Conservation (phyloP, 1,139 yeast genomes). For the Arxiozyma telluris region DNA sequence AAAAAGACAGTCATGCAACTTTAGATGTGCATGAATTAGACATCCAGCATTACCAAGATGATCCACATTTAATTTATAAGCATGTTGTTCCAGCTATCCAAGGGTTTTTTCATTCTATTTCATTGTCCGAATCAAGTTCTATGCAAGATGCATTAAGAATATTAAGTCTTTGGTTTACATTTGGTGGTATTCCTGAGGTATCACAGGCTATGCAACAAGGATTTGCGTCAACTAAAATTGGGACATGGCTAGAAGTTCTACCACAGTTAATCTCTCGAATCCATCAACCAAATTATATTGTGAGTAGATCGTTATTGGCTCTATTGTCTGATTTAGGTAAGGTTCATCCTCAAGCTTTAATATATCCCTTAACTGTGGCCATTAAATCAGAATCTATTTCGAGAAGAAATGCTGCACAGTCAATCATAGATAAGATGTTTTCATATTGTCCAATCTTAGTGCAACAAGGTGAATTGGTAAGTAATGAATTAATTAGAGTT, state of each 20-base stretch:
- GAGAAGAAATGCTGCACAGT: constrained; percentile 84
- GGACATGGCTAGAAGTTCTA: constrained; percentile 89
- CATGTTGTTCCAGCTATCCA: constrained; percentile 92
- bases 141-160: constrained; percentile 87
- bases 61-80: constrained; percentile 48
- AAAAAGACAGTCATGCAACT: constrained; percentile 18
- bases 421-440: constrained; percentile 87
- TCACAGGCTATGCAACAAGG: constrained; percentile 90
- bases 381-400: constrained; percentile 86
- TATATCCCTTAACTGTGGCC: constrained; percentile 92
- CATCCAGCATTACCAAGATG: constrained; percentile 38
- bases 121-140: constrained; percentile 77
- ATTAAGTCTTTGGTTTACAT: constrained; percentile 88
- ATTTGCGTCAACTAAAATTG: constrained; percentile 77
- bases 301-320: constrained; percentile 71
- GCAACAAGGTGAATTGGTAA: constrained; percentile 89
- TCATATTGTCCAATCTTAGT: constrained; percentile 77
- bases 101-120: constrained; percentile 92
- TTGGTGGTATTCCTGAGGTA: constrained; percentile 89
- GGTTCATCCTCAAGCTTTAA: constrained; percentile 94
- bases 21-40: constrained; percentile 16
- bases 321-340: constrained; percentile 81
- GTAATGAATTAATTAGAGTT: constrained; percentile 84
- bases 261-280: constrained; percentile 95
- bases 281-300: constrained; percentile 86